Base-by-base conservation (phyloP, 2,329 filamentous ascomycete species). In the Neonectria sp. region DNA sequence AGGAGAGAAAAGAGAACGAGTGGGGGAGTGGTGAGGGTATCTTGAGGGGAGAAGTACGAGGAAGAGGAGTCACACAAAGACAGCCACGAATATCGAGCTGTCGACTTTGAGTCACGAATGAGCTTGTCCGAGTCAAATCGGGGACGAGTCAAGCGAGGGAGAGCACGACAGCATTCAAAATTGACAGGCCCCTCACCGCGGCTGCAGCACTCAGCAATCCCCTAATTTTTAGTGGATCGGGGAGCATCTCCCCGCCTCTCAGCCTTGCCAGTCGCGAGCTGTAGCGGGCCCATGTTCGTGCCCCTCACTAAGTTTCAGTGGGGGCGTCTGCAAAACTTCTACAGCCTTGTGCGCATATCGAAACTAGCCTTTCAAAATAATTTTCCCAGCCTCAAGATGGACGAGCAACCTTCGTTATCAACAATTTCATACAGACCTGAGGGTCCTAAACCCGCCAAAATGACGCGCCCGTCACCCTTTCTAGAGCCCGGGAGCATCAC, bases 381-480 rank as follows among this genome's bases (percentile, higher is more conserved):
- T 67, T 67, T 61, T 65, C 53, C 59, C 58, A 61, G 58, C 63
- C 57, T 60, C 57, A 58, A 60, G 52, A 27, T 59, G 11, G 25
- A 43, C 35, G 24, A 21, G 63, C 51, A 37, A 15, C 27, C 31
- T 37, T 53, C n/a, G 21, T 24, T 35, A 8, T 53, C 51, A 12
- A 33, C 31, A 35, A 53, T 21, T 15, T 45, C 40, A 1, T 35
- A 37, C n/a, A n/a, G 51, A 35, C 51, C 31, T 24, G 51, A 53
- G 37, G 29, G 48, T 46, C 60, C 57, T 49, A 60, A 65, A 65
- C 45, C 65, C 57, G 65, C 66, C 43, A 71, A 46, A 60, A 85
- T 85, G 83, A 69, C 76, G n/a, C 73, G 71, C 15, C 75, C 79
- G 2, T 97, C 95, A 11, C 92, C 95, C 0, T 98, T 99, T 74